Conservation (phyloP, 2,329 filamentous ascomycete species). For the Fusarium caatingaense region DNA sequence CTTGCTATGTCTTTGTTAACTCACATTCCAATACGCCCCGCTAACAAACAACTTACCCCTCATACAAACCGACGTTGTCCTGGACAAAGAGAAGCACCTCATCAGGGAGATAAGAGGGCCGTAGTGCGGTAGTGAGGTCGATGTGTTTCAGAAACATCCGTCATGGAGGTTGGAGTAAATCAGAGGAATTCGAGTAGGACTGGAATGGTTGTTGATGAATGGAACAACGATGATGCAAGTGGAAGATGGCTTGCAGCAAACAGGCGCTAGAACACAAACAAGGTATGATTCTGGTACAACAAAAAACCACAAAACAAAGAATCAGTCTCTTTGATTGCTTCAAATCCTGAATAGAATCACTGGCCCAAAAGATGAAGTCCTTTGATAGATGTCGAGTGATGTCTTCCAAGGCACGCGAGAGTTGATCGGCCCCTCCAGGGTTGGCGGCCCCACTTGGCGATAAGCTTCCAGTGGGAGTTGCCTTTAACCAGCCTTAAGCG, state of each 20-base stretch:
- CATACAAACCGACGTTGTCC: slow-evolving; percentile 96
- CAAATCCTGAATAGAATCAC: not conserved
- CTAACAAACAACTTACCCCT: slow-evolving; percentile 75
- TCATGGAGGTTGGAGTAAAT: slow-evolving; percentile 57
- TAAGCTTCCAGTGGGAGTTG: slow-evolving; percentile 17
- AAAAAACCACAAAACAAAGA: not conserved
- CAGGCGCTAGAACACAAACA: not conserved
- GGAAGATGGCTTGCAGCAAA: slow-evolving; percentile 27
- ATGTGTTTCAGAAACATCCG: slow-evolving; percentile 98
- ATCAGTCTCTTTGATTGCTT: not conserved
- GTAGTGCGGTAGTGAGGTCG: slow-evolving; percentile 94
- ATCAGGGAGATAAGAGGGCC: slow-evolving; percentile 91
- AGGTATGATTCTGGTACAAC: not conserved
- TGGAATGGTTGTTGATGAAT: slow-evolving; percentile 4
- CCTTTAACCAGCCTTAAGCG: not conserved
- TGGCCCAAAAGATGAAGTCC: slow-evolving; percentile 2
- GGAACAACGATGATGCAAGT: slow-evolving; percentile 38
- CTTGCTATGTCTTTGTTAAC: slow-evolving; percentile 69
- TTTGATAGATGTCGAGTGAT: slow-evolving; percentile 20
- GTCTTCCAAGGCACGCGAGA: slow-evolving; percentile 25
- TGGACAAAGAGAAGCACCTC: slow-evolving; percentile 96
- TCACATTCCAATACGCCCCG: not conserved
- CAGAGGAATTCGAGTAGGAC: slow-evolving; percentile 4
- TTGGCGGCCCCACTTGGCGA: slow-evolving; percentile 35
- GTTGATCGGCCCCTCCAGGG: slow-evolving; percentile 26